phyloP scores from a whole-genome alignment of 352 stramenopile species.

The Peronospora belbahrii region DNA sequence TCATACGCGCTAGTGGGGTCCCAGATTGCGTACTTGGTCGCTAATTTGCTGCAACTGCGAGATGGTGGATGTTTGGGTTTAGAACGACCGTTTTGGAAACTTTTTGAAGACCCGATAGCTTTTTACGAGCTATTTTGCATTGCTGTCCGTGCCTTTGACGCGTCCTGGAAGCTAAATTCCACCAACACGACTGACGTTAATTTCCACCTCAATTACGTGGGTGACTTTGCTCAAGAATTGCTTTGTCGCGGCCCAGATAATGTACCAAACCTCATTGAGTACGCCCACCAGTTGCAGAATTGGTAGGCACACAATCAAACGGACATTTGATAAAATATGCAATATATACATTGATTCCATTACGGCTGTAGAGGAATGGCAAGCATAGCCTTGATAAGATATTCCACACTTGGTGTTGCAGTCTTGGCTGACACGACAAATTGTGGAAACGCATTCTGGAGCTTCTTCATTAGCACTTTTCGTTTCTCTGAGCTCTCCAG shows the following conservation, averaged over 20 bases:
- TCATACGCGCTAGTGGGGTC: slow-evolving; percentile 49
- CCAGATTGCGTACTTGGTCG: slow-evolving; percentile 48
- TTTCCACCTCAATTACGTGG: slow-evolving; percentile 61
- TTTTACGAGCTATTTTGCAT: slow-evolving; percentile 80
- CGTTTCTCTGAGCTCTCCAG: slow-evolving; percentile 44
- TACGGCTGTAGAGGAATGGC: slow-evolving; percentile 9
- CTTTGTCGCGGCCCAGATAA: slow-evolving; percentile 55
- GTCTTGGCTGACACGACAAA: background rate
- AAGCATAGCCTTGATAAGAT: slow-evolving; percentile 25
- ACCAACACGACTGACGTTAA: slow-evolving; percentile 44
- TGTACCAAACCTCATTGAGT: slow-evolving; percentile 52
- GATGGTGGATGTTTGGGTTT: slow-evolving; percentile 64
- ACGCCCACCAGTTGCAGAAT: slow-evolving; percentile 69
- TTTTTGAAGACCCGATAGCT: slow-evolving; percentile 80
- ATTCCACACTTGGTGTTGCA: slow-evolving; percentile 9
- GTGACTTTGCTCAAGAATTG: slow-evolving; percentile 63
- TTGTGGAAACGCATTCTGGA: slow-evolving; percentile 20
- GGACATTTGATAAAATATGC: slow-evolving; percentile 23
- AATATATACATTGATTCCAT: slow-evolving; percentile 21
- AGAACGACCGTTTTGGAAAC: slow-evolving; percentile 73
- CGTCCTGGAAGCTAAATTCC: slow-evolving; percentile 48
- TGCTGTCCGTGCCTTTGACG: slow-evolving; percentile 61
- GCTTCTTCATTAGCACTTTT: slow-evolving; percentile 27
- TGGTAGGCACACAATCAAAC: slow-evolving; percentile 30
- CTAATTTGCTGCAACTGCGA: slow-evolving; percentile 65